Conservation (phyloP, 306 rosid genomes). For the Cicer chorassanicum region DNA sequence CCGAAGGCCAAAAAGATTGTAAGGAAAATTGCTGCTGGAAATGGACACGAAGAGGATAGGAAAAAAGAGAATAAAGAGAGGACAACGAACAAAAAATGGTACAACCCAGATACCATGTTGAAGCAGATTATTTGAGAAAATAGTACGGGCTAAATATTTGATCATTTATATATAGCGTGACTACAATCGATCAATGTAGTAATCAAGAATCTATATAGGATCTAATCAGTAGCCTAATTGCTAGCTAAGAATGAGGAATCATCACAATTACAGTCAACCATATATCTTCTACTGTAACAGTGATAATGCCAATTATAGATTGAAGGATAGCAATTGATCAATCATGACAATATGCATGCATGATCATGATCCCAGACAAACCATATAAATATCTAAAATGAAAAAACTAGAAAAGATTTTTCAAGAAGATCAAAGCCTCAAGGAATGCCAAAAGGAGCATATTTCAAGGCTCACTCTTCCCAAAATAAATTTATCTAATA, state of each 20-base stretch:
- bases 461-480: not conserved
- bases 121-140: not conserved
- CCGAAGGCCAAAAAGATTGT: too few species aligned
- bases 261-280: conserved; percentile 5
- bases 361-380: not conserved
- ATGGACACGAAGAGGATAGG: not conserved
- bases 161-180: not conserved
- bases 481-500: not conserved
- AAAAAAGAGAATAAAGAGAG: not conserved
- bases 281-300: not conserved
- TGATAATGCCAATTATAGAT: conserved; percentile 4
- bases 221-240: not conserved
- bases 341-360: conserved; percentile 6
- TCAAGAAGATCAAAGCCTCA: conserved; percentile 14
- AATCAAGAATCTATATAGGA: conserved; percentile 21
- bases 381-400: not conserved
- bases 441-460: not conserved
- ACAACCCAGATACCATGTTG: not conserved
- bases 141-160: not conserved
- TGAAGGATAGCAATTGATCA: conserved; percentile 9
- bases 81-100: not conserved
- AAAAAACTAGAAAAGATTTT: not conserved
- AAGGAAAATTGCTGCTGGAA: too few species aligned
- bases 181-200: not conserved
- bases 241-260: conserved; percentile 25